A percentile compares a stretch with the other conserved stretches of the same genome.
These are phyloP conservation scores for Cynara cardunculus DNA, from an alignment of 129 eudicot species.

Conservation along the genomic window DNA sequence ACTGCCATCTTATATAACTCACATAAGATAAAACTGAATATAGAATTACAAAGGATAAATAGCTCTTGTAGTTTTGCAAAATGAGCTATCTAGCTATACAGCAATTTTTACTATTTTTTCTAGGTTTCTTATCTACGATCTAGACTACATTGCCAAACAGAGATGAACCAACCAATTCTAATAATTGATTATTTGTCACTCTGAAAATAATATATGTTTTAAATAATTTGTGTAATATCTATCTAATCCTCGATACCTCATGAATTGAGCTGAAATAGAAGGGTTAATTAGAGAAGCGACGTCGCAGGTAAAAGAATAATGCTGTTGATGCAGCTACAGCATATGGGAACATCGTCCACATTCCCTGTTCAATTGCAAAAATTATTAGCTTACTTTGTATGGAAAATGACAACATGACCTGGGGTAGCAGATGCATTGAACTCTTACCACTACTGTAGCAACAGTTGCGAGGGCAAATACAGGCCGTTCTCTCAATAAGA, in stretches of 20 bases:
- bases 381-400: conserved; percentile 1
- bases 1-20: conserved; percentile 11
- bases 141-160: conserved; percentile 16
- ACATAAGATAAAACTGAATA: conserved; percentile 5
- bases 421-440: not conserved
- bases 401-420: not conserved
- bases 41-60: conserved; percentile 6
- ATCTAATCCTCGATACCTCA: conserved; percentile 8
- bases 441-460: conserved; percentile 85
- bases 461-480: conserved; percentile 86
- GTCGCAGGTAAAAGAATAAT: conserved; percentile 53
- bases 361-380: conserved; percentile 47
- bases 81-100: conserved; percentile 31
- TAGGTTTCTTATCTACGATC: conserved; percentile 19
- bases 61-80: conserved; percentile 25
- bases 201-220: conserved; percentile 5
- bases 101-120: conserved; percentile 4
- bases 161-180: conserved; percentile 12
- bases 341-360: conserved; percentile 82
- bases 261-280: not conserved
- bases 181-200: conserved; percentile 16
- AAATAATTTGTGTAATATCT: conserved; percentile 16
- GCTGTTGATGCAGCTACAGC: conserved; percentile 76
- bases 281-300: conserved; percentile 42
- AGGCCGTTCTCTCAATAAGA: conserved; percentile 85